phyloP scores from a whole-genome alignment of 1,139 yeast species.

The Pneumocystis sp. region DNA sequence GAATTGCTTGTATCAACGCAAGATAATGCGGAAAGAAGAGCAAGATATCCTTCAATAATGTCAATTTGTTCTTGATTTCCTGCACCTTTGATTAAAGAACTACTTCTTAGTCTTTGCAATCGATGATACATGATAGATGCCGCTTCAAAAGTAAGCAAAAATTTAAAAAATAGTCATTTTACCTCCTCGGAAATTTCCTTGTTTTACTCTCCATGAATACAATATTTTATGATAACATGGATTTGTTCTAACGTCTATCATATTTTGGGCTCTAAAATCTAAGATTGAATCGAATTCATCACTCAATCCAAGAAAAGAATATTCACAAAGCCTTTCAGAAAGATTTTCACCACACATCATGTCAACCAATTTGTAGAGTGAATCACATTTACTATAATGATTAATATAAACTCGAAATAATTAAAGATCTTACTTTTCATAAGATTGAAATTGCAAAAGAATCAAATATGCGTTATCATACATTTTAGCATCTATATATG shows the following conservation, averaged over 20 bases:
- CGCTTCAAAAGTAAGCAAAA: constrained; percentile 1
- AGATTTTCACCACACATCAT: constrained; percentile 7
- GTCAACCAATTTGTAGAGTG: constrained; percentile 4
- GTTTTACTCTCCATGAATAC: constrained; percentile 9
- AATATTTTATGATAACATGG: constrained; percentile 10
- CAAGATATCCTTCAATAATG: constrained; percentile 9
- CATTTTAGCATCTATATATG: neutral
- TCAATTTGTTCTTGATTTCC: constrained; percentile 7
- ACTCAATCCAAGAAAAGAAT: constrained; percentile 8
- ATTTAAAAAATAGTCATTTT: neutral
- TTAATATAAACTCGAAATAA: neutral
- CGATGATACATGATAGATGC: constrained; percentile 9
- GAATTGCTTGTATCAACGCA: constrained; percentile 9
- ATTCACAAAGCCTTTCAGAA: constrained; percentile 1
- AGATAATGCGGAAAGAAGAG: constrained; percentile 9
- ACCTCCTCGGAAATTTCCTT: constrained; percentile 9
- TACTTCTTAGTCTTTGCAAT: constrained; percentile 4
- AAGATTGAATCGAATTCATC: constrained; percentile 9
- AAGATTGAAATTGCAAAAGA: neutral
- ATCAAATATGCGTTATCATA: constrained; percentile 1
- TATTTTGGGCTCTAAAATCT: constrained; percentile 5
- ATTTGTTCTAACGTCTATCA: constrained; percentile 8
- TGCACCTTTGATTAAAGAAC: constrained; percentile 3
- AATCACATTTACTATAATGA: constrained; percentile 3
- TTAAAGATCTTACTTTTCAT: neutral